Evolutionary conservation across 805 yeast species (phyloP).

Genomic region (Yamadazyma akitaensis): DNA sequence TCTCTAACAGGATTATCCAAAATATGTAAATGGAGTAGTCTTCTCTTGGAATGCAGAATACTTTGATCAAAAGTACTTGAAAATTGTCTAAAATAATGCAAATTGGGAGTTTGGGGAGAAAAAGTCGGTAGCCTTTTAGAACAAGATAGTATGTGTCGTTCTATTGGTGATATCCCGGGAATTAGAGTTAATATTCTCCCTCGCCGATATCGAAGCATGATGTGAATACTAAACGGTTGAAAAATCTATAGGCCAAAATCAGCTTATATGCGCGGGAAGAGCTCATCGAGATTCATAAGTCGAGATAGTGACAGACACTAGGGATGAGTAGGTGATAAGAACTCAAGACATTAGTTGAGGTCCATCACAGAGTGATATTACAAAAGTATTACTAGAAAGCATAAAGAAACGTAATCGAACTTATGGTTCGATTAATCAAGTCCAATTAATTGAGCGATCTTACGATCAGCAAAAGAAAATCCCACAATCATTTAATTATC

Average conservation of each 20-base stretch:
- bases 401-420: too few relatives aligned
- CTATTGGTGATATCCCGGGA: not conserved
- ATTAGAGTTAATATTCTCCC: not conserved
- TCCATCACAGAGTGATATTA: too few relatives aligned
- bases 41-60: not conserved
- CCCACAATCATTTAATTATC: too few relatives aligned
- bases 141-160: not conserved
- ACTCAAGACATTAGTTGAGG: too few relatives aligned
- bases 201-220: not conserved
- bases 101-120: not conserved
- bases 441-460: too few relatives aligned
- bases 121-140: not conserved
- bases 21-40: not conserved
- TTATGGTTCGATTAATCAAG: too few relatives aligned
- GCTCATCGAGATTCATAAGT: not conserved
- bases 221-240: not conserved
- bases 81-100: not conserved
- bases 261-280: not conserved
- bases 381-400: too few relatives aligned
- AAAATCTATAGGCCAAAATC: not conserved
- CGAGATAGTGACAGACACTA: not conserved
- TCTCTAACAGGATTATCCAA: not conserved
- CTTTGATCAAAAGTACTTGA: not conserved
- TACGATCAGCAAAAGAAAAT: too few relatives aligned
- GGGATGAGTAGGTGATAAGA: not conserved